Percentiles rank a stretch among this genome's conserved stretches.
Conservation (phyloP, 2,329 filamentous ascomycete genomes). For the Ophiostoma himal-ulmi region DNA sequence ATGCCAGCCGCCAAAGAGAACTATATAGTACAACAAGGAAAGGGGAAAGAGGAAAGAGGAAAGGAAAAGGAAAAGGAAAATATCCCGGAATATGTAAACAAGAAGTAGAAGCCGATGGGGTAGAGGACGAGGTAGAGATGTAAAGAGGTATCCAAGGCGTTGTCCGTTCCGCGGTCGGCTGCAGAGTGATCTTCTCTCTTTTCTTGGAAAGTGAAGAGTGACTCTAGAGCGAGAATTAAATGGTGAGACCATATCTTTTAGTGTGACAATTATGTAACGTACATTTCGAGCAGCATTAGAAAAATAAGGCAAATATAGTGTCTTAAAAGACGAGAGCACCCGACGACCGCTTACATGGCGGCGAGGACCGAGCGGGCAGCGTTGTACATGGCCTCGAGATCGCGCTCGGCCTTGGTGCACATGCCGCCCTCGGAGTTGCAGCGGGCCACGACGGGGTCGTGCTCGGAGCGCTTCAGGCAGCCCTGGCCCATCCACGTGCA, state of each 20-base stretch:
- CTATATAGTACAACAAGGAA: neutral
- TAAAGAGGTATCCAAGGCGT: neutral
- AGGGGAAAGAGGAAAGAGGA: neutral
- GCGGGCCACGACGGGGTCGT: constrained; percentile 30
- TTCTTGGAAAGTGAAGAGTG: neutral
- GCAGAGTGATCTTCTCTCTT: neutral
- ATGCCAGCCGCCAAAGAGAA: neutral
- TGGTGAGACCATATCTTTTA: neutral
- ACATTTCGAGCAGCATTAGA: neutral
- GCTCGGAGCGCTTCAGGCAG: constrained; percentile 25
- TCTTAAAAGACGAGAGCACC: neutral
- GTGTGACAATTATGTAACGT: neutral
- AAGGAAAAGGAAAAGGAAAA: neutral
- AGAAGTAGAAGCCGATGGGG: neutral
- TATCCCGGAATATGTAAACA: constrained; percentile 3
- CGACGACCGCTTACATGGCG: constrained; percentile 13
- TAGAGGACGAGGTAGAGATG: neutral
- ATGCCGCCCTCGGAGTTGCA: constrained; percentile 33
- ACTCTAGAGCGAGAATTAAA: neutral
- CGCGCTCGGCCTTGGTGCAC: constrained; percentile 37
- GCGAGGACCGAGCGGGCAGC: constrained; percentile 32
- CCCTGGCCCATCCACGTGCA: constrained; percentile 23
- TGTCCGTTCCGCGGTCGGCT: neutral
- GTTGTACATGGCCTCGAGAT: constrained; percentile 34
- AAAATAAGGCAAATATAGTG: neutral